Evolutionary conservation across 805 yeast genomes (phyloP).

Genomic region (Saccharomyces eubayanus): DNA sequence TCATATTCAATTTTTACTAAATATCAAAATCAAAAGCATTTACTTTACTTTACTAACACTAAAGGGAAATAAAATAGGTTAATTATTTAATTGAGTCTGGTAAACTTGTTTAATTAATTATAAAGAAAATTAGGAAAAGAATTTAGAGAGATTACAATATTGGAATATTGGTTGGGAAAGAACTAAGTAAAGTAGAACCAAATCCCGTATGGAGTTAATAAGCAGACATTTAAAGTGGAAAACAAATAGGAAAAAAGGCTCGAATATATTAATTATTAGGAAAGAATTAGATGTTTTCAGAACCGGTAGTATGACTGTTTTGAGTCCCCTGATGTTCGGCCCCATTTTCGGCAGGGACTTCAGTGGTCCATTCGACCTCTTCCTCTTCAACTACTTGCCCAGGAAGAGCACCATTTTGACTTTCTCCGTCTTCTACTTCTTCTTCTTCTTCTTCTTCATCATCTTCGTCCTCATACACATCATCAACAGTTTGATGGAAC

Average conservation of each 20-base stretch:
- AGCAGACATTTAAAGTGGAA: background rate
- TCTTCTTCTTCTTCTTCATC: constrained; percentile 37
- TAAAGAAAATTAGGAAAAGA: background rate
- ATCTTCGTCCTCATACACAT: constrained; percentile 45
- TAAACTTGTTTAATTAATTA: background rate
- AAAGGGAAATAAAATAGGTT: background rate
- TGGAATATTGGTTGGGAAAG: background rate
- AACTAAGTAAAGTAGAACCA: background rate
- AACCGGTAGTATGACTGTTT: background rate
- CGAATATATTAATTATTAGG: background rate
- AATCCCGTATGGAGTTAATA: background rate
- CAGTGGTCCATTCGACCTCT: background rate
- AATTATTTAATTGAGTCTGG: background rate
- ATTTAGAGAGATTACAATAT: background rate
- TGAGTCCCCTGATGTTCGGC: background rate
- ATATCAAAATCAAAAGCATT: background rate
- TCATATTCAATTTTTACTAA: no score
- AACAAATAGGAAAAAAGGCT: background rate
- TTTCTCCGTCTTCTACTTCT: constrained; percentile 29
- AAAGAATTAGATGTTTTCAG: background rate
- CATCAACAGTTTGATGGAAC: constrained; percentile 67
- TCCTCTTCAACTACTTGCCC: constrained; percentile 9
- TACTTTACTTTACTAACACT: background rate
- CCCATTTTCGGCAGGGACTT: background rate
- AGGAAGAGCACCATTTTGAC: constrained; percentile 13